Evolutionary conservation across 75 land plant genomes (phyloP).

Genomic region (Cunninghamia lanceolata): DNA sequence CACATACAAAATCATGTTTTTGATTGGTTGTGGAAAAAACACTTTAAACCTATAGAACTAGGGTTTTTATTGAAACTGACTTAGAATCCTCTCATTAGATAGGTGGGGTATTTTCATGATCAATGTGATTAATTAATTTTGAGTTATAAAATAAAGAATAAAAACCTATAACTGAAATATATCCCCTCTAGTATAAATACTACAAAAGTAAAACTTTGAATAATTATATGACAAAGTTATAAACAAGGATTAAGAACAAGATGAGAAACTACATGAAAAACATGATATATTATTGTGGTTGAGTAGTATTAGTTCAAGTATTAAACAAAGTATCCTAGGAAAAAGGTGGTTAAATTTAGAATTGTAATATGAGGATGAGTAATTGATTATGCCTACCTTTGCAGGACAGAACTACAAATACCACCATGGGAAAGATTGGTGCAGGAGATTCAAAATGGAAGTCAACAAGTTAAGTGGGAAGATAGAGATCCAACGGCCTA

Average conservation of each 20-base stretch:
- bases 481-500: constrained; percentile 51
- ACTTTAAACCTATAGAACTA: too few species aligned
- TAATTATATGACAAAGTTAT: neutral
- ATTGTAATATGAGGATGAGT: neutral
- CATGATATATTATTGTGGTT: neutral
- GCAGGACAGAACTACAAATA: constrained; percentile 66
- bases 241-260: neutral
- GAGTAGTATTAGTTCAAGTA: neutral
- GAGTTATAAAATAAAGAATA: too few species aligned
- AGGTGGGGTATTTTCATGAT: neutral
- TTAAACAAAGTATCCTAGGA: neutral
- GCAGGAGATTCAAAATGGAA: constrained; percentile 35
- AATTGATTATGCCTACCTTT: neutral
- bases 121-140: neutral
- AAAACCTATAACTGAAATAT: neutral
- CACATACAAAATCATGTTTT: too few species aligned
- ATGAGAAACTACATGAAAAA: neutral
- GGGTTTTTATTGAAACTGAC: neutral
- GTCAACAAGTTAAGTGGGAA: constrained; percentile 31
- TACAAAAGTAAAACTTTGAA: neutral
- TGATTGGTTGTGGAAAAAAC: too few species aligned
- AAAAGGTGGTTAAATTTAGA: neutral
- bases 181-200: neutral
- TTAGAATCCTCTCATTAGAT: neutral
- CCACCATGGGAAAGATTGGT: constrained; percentile 56